Conservation (phyloP, 2,329 filamentous ascomycete species). For the Dothiorella sarmentorum region DNA sequence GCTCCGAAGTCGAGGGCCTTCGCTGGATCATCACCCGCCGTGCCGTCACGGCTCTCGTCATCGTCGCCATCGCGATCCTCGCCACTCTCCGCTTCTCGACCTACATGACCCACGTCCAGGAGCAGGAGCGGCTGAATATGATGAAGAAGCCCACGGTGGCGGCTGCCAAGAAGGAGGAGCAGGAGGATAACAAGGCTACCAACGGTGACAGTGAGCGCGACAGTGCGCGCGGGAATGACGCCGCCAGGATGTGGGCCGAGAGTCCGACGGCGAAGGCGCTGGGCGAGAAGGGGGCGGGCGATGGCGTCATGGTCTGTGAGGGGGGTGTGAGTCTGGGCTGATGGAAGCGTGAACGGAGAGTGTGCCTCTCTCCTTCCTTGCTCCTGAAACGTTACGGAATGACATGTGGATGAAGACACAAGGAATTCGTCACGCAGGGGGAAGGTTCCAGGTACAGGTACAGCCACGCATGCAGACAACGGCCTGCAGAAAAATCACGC, state of each 20-base stretch:
- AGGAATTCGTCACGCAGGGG: constrained; percentile 1
- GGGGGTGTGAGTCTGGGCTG: constrained; percentile 18
- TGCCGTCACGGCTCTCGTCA: constrained; percentile 58
- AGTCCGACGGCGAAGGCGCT: background rate
- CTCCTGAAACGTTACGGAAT: background rate
- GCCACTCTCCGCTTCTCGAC: constrained; percentile 39
- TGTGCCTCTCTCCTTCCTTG: background rate
- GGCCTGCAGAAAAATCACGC: background rate
- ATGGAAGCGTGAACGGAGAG: background rate
- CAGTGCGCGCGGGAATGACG: background rate
- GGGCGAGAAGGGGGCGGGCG: background rate
- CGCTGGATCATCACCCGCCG: constrained; percentile 75
- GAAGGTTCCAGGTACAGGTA: background rate
- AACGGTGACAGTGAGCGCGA: background rate
- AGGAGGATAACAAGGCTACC: background rate
- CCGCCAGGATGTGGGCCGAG: background rate
- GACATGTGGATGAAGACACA: background rate
- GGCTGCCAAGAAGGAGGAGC: background rate
- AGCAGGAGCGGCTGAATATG: constrained; percentile 38
- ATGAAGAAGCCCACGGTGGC: constrained; percentile 20
- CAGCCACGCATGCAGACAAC: background rate
- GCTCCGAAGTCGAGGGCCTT: constrained; percentile 86
- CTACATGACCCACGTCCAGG: constrained; percentile 38
- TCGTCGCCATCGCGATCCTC: constrained; percentile 45
- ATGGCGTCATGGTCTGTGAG: constrained; percentile 16